Conservation (phyloP, 2,329 filamentous ascomycete genomes). For the Plenodomus lindquistii region DNA sequence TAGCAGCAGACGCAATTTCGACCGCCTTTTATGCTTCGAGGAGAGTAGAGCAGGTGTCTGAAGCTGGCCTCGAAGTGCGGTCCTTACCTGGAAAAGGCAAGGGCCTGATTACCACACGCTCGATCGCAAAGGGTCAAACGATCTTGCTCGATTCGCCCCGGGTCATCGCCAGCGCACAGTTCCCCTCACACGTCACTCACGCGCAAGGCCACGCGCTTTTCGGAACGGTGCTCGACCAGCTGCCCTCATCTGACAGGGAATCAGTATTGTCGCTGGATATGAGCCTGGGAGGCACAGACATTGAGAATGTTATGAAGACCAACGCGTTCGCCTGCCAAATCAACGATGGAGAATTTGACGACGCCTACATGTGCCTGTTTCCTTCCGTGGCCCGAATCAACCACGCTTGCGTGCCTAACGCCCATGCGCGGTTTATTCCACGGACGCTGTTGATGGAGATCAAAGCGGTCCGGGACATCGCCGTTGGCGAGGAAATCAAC, state of each 20-base stretch:
- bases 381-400: conserved; percentile 28
- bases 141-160: conserved; percentile 25
- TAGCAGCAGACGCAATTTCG: conserved; percentile 17
- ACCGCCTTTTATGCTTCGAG: conserved; percentile 9
- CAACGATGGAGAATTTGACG: conserved; percentile 20
- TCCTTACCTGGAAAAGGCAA: conserved; percentile 28
- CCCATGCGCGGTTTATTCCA: conserved; percentile 26
- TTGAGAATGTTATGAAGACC: conserved; percentile 28
- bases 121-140: conserved; percentile 15
- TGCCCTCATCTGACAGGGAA: conserved; percentile 9
- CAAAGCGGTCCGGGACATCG: conserved; percentile 22
- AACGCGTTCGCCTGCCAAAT: conserved; percentile 28
- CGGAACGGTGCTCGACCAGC: conserved; percentile 8
- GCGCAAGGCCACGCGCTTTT: conserved; percentile 18
- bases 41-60: neutral
- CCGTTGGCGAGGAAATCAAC: conserved; percentile 25
- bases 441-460: conserved; percentile 24
- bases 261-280: conserved; percentile 19
- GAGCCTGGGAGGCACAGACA: conserved; percentile 14
- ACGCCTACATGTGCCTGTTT: conserved; percentile 30
- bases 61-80: conserved; percentile 14
- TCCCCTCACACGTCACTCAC: conserved; percentile 14
- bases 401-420: conserved; percentile 28
- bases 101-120: conserved; percentile 20
- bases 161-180: conserved; percentile 24